Conservation (phyloP, 2,329 filamentous ascomycete species). For the Colletotrichum acutatum region DNA sequence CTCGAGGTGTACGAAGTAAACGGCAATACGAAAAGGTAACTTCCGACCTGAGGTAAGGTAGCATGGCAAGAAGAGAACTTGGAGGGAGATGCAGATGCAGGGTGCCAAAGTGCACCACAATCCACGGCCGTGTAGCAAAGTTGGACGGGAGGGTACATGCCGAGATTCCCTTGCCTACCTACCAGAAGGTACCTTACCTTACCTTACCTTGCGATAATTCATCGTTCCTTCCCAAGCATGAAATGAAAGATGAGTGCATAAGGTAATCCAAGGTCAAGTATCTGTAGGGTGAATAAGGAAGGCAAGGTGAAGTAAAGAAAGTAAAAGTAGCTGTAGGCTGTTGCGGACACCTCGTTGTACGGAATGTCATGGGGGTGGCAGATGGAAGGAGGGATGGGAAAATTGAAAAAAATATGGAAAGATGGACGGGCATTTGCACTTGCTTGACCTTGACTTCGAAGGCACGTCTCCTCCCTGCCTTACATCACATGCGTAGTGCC, state of each 20-base stretch:
- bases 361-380: slow-evolving; percentile 17
- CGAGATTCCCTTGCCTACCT: not conserved
- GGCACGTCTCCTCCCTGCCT: not conserved
- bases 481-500: no score
- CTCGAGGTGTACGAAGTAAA: not conserved
- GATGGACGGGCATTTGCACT: not conserved
- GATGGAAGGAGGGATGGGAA: not conserved
- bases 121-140: not conserved
- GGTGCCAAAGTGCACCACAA: not conserved
- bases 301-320: no score
- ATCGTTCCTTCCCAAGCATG: slow-evolving; percentile 1
- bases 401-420: slow-evolving; percentile 11
- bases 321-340: no score
- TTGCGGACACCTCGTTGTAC: slow-evolving; percentile 6
- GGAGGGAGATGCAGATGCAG: slow-evolving; percentile 6
- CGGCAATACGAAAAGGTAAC: not conserved
- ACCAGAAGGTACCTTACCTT: not conserved
- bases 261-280: not conserved
- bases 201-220: not conserved
- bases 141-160: slow-evolving; percentile 11
- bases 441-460: not conserved
- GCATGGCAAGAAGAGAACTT: slow-evolving; percentile 4
- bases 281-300: no score
- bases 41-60: slow-evolving; percentile 15
- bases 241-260: not conserved